Conservation (phyloP, 371 early-diverging fungal genomes). For the Mucor circinelloides region DNA sequence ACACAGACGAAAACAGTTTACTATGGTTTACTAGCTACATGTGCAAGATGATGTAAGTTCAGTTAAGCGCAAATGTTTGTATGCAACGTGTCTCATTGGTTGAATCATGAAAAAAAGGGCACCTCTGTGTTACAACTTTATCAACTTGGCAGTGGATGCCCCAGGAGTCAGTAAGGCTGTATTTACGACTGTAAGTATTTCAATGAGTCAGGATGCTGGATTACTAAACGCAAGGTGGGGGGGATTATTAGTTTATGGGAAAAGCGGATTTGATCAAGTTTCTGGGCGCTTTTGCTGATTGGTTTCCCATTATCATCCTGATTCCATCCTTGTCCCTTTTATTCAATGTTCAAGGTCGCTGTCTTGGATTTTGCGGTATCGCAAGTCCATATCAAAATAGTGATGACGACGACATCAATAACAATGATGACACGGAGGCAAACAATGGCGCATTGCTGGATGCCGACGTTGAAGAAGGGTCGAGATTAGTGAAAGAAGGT, state of each 20-base stretch:
- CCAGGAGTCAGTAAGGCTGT: constrained; percentile 52
- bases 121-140: constrained; percentile 93
- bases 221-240: background rate
- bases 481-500: constrained; percentile 46
- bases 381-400: constrained; percentile 63
- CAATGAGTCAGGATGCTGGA: background rate
- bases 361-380: constrained; percentile 68
- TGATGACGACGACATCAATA: constrained; percentile 45
- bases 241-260: constrained; percentile 71
- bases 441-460: constrained; percentile 33
- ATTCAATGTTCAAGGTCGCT: constrained; percentile 80
- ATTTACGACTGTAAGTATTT: constrained; percentile 38
- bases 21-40: constrained; percentile 90
- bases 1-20: constrained; percentile 87
- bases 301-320: constrained; percentile 84
- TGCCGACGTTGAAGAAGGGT: constrained; percentile 54
- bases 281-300: constrained; percentile 87
- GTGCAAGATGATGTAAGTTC: constrained; percentile 74
- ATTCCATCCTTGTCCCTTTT: constrained; percentile 74
- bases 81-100: background rate
- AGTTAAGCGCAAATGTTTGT: background rate
- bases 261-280: constrained; percentile 87
- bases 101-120: constrained; percentile 48
- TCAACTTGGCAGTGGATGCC: constrained; percentile 61
- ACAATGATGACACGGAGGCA: constrained; percentile 33